A percentile compares a stretch with the other conserved stretches of the same genome.
phyloP scores from a whole-genome alignment of 441 rosid genomes.

The Pelargonium myrrhifolium region DNA sequence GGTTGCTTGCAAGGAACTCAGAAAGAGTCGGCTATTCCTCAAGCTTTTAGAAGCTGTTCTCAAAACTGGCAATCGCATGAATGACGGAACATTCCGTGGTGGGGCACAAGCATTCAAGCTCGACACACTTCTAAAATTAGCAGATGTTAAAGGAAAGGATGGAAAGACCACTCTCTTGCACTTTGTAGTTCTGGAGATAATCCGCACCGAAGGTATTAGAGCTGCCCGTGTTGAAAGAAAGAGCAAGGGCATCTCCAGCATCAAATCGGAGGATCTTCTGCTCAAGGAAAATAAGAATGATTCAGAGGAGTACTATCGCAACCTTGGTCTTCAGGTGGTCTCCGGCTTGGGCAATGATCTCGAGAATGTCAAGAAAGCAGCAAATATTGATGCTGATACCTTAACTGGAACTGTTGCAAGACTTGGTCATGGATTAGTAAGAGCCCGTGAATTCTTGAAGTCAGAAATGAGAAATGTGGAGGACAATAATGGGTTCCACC shows the following conservation, averaged over 20 bases:
- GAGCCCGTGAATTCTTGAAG: constrained; percentile 55
- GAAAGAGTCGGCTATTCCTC: constrained; percentile 71
- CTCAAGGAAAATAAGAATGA: constrained; percentile 48
- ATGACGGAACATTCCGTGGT: constrained; percentile 93
- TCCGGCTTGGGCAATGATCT: constrained; percentile 69
- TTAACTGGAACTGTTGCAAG: constrained; percentile 62
- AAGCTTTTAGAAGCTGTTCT: constrained; percentile 98
- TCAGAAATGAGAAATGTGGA: constrained; percentile 56
- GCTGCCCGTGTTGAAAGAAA: constrained; percentile 64
- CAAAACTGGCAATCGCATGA: constrained; percentile 98
- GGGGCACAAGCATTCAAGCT: constrained; percentile 97
- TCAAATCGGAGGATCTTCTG: constrained; percentile 43
- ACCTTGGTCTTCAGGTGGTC: constrained; percentile 78
- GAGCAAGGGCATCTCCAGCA: constrained; percentile 51
- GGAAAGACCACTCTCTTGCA: constrained; percentile 96
- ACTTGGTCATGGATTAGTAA: constrained; percentile 48
- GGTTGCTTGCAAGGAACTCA: constrained; percentile 85
- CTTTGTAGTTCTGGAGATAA: constrained; percentile 92
- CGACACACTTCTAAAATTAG: constrained; percentile 84
- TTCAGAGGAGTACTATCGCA: constrained; percentile 53
- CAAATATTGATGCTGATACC: constrained; percentile 68
- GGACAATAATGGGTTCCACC: constrained; percentile 64
- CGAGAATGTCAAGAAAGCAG: constrained; percentile 77
- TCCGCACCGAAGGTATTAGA: constrained; percentile 78
- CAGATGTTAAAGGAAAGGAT: constrained; percentile 90